Base-by-base conservation (phyloP, 352 stramenopile genomes). In the Globisporangium paddicum region DNA sequence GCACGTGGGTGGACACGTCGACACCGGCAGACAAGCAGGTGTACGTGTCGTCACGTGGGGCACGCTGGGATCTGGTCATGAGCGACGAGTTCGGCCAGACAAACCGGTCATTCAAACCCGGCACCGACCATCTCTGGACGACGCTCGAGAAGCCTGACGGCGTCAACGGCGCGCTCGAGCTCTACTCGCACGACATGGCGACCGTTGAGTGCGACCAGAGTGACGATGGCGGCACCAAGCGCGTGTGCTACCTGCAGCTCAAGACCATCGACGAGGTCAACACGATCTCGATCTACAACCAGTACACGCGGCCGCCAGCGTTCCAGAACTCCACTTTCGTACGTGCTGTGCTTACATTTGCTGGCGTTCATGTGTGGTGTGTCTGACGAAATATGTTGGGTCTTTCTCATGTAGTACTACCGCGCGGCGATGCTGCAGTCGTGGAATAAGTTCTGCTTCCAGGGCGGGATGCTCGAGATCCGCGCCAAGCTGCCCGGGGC, bases 371-470 rank as follows among this genome's bases (percentile, higher is more conserved):
- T 32, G 28, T 6, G 28, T 32, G 28, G 28, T 32, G 28, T n/a
- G n/a, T n/a, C n/a, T n/a, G n/a, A n/a, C n/a, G n/a, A n/a, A n/a
- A n/a, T n/a, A n/a, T n/a, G n/a, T n/a, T n/a, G n/a, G n/a, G n/a
- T 54, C 2, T 34, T 10, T 34, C n/a, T 40, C 18, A n/a, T n/a
- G n/a, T 50, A 60, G 51, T 61, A 64, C 55, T 63, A 58, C 37
- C 45, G 56, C 9, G 50, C 83, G 34, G 94, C 85, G 1, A 98
- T 98, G 89, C 37, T 98, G 6, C 91, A 97, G 65, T 74, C 66
- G 30, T 98, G 93, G 93, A 94, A 98, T 77, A 98, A 98, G 72
- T 98, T 98, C 60, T 98, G 90, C 68, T 97, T 97, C 66, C 95
- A 93, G 38, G 92, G 93, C 42, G 93, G 90, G 13, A 96, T 97